Base-by-base conservation (phyloP, 352 stramenopile genomes). In the Phytophthora litchii region DNA sequence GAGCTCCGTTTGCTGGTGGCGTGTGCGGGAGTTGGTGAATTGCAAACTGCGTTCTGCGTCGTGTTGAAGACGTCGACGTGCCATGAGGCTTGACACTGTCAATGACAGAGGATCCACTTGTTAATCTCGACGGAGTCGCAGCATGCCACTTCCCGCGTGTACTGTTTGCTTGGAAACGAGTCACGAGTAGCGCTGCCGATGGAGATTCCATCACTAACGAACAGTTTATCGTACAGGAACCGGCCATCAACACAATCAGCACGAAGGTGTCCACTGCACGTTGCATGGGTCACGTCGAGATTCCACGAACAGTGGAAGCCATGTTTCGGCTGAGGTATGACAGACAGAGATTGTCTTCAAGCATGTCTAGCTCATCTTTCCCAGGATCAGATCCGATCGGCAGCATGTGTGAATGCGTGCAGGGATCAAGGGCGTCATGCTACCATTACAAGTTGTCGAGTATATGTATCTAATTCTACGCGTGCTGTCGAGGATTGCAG, bases 121-220 rank as follows among this genome's bases (percentile, higher is more conserved):
- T 10, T 12, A 21, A 54, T 54, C 44, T 20, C 0, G 12, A 21
- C 10, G 27, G 36, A 58, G 52, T 19, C 6, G n/a, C 23, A 13
- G 25, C 12, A 35, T 62, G 32, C 45, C 41, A 64, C 60, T 68
- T 54, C 54, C 38, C 54, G 60, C 36, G 52, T 47, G 60, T 61
- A 40, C 58, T 61, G 49, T 66, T 66, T 66, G 50, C 43, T 25
- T 38, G 35, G 23, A 60, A 27, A 43, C 56, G 34, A 57, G 31
- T 42, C 41, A 34, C 47, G 17, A 38, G 29, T 32, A 11, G 17
- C 13, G n/a, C 25, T 49, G 23, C 23, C 11, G 27, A 46, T 44
- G 34, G 53, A 68, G 60, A 59, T 63, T 68, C 53, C 51, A 68
- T 54, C 50, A 55, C 58, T 55, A 55, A 59, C 48, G 48, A 34